Conservation (phyloP, 192 early-diverging fungal genomes). For the Diversispora epigaea region DNA sequence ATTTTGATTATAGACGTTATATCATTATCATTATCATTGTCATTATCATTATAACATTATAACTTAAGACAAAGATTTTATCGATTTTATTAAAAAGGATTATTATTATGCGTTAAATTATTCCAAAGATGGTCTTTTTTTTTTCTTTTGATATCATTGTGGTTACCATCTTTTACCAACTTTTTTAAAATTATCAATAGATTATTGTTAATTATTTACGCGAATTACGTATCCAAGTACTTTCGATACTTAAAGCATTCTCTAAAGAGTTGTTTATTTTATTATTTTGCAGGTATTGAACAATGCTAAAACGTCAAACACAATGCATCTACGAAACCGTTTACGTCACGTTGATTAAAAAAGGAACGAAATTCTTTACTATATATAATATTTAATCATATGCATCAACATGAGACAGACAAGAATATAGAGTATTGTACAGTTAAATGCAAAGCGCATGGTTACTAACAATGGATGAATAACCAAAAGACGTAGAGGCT, state of each 20-base stretch:
- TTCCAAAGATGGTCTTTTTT: too few relatives aligned
- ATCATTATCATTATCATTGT: too few relatives aligned
- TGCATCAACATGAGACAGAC: slow-evolving; percentile 6
- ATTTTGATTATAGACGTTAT: too few relatives aligned
- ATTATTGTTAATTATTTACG: too few relatives aligned
- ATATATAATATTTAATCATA: neutral
- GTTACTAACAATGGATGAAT: slow-evolving; percentile 9
- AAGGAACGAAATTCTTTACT: neutral
- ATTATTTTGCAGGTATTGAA: neutral
- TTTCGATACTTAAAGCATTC: neutral
- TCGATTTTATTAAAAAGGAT: too few relatives aligned
- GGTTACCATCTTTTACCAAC: too few relatives aligned
- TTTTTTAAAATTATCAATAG: too few relatives aligned
- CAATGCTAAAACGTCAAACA: neutral
- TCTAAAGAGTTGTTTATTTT: neutral
- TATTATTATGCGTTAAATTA: too few relatives aligned
- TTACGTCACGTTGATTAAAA: neutral
- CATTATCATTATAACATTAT: too few relatives aligned
- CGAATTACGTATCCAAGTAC: neutral
- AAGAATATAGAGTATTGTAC: slow-evolving; percentile 5
- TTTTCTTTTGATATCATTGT: too few relatives aligned
- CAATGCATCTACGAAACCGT: neutral
- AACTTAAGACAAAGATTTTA: too few relatives aligned
- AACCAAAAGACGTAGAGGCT: neutral
- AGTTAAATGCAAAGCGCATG: neutral